Conservation (phyloP, 805 yeast species). For the Candida krabiensis region DNA sequence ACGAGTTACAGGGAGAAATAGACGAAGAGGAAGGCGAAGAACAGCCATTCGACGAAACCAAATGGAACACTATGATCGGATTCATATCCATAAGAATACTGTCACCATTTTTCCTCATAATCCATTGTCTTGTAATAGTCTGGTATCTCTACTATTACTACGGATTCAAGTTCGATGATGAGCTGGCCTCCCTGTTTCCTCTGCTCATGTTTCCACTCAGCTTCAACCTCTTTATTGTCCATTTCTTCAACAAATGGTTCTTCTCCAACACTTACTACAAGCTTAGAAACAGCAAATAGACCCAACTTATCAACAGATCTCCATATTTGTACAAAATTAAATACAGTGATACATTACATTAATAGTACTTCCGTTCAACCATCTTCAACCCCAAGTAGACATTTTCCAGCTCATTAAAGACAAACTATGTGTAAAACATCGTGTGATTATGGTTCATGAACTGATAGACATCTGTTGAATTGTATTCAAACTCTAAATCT, state of each 20-base stretch:
- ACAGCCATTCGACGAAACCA: conserved; percentile 13
- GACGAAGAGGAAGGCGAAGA: too few relatives aligned
- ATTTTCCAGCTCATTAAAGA: too few relatives aligned
- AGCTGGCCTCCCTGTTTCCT: conserved; percentile 17
- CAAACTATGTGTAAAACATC: too few relatives aligned
- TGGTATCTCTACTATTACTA: conserved; percentile 19
- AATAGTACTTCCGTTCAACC: too few relatives aligned
- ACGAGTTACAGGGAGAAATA: conserved; percentile 7
- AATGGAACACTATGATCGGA: conserved; percentile 28
- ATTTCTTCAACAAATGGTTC: conserved; percentile 25
- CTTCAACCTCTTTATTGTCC: conserved; percentile 24
- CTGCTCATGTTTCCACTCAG: conserved; percentile 19
- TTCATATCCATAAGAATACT: conserved; percentile 25
- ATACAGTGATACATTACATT: too few relatives aligned
- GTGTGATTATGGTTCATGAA: too few relatives aligned
- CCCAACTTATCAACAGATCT: not conserved
- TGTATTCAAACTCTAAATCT: too few relatives aligned
- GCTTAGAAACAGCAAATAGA: conserved; percentile 8
- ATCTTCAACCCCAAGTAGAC: too few relatives aligned
- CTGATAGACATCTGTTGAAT: too few relatives aligned
- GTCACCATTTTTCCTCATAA: conserved; percentile 27
- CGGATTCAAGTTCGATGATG: conserved; percentile 14
- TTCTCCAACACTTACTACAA: conserved; percentile 26
- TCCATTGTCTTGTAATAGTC: conserved; percentile 23
- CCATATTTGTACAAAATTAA: not conserved